Evolutionary conservation across 805 yeast species (phyloP).

Genomic region (Metschnikowia noctiluminum): DNA sequence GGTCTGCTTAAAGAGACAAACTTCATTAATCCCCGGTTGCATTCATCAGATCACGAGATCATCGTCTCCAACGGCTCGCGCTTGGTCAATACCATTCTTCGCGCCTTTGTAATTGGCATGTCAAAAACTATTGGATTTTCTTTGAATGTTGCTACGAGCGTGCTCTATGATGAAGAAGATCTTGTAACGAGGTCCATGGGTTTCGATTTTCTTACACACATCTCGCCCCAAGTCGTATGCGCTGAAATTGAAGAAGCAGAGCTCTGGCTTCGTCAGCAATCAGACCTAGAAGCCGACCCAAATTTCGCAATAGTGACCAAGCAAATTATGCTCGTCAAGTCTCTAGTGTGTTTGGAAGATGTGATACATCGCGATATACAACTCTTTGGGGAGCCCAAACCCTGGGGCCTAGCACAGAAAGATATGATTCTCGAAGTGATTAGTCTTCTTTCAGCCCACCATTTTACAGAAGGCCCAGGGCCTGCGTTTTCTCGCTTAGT

Average conservation of each 20-base stretch:
- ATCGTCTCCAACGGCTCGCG: conserved; percentile 1
- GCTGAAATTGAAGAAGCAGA: conserved; percentile 34
- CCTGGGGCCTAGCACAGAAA: conserved; percentile 2
- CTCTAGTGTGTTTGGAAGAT: conserved; percentile 21
- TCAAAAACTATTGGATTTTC: conserved; percentile 51
- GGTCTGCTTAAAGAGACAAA: conserved; percentile 11
- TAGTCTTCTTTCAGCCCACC: not conserved
- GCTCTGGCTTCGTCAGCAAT: conserved; percentile 25
- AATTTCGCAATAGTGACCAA: conserved; percentile 12
- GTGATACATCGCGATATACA: conserved; percentile 5
- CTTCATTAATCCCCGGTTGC: conserved; percentile 12
- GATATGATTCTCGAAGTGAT: not conserved
- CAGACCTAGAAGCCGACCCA: conserved; percentile 10
- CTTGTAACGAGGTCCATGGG: conserved; percentile 63
- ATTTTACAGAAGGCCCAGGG: not conserved
- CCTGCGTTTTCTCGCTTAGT: conserved; percentile 32
- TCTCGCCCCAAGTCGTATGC: conserved; percentile 21
- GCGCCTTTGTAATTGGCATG: conserved; percentile 50
- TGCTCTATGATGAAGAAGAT: conserved; percentile 73
- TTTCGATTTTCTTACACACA: conserved; percentile 29
- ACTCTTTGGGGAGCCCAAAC: conserved; percentile 2
- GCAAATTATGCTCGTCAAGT: conserved; percentile 27
- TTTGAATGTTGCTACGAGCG: conserved; percentile 50
- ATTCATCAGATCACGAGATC: conserved; percentile 1
- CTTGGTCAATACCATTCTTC: conserved; percentile 49